Percentiles rank a stretch among this genome's conserved stretches.
phyloP scores from a whole-genome alignment of 2,329 filamentous ascomycete species.

The Trichoderma sp. region DNA sequence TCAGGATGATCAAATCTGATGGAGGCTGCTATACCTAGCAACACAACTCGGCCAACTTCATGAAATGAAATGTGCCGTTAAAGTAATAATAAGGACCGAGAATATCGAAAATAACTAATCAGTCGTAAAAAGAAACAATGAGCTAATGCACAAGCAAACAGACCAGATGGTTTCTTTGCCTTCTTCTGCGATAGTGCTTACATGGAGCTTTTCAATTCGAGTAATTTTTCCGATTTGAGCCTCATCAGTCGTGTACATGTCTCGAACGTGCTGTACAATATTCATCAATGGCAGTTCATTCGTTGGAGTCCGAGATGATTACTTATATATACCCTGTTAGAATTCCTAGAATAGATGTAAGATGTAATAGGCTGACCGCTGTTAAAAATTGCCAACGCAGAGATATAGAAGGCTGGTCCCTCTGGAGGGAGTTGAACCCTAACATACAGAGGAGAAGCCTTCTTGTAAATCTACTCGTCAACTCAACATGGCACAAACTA shows the following conservation, averaged over 20 bases:
- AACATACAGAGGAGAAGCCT: neutral
- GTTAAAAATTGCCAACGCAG: neutral
- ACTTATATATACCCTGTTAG: neutral
- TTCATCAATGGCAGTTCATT: neutral
- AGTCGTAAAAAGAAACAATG: neutral
- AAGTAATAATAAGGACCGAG: rapidly evolving
- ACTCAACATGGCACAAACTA: neutral
- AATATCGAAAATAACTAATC: neutral
- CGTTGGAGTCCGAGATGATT: neutral
- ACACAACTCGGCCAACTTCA: neutral
- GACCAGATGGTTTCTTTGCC: neutral
- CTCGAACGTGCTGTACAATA: rapidly evolving
- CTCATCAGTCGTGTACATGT: neutral
- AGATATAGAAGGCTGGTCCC: neutral
- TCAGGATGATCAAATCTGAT: neutral
- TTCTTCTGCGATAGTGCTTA: neutral
- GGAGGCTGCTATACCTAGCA: neutral
- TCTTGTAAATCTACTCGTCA: neutral
- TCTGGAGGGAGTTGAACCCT: neutral
- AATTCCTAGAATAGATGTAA: neutral
- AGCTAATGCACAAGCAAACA: neutral
- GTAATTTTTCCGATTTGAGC: neutral
- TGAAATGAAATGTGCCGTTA: neutral
- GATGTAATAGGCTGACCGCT: neutral
- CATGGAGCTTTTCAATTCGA: neutral